Evolutionary conservation across 2,329 filamentous ascomycete genomes (phyloP), one percentile per base, ranked within the genome.

Genomic region (Microcyclosporella mali): DNA sequence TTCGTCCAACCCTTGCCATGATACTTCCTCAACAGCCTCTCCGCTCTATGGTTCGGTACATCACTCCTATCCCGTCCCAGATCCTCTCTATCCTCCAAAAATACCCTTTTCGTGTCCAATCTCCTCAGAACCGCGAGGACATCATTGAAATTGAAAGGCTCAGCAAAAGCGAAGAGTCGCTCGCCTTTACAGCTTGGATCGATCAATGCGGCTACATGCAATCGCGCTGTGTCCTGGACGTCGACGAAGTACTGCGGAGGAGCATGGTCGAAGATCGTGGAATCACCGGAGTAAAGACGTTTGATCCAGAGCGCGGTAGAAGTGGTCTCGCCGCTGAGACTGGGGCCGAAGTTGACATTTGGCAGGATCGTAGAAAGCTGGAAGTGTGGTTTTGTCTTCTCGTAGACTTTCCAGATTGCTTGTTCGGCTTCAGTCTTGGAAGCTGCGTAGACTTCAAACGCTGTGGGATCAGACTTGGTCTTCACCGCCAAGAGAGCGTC

Each of bases 121-220:
- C 9, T 25, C 21, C 21, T 25, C 21, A 25, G 9, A 25, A 25
- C 9, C 4, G 21, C 21, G 6, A 25, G 9, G 21, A 25, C 21
- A 25, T 25, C 21, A 25, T 25, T 25, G 21, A 25, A 25, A 25
- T 25, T 25, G 21, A 25, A 25, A 6, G 30, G 30, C 12, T 32
- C 37, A 4, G 15, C 37, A 35, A 72, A 75, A 1, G 62, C 76
- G 52, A 78, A 76, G 3, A 81, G 53, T 1, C 78, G 68, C 51
- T 79, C 69, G 0, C 65, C 64, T 1, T 59, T 45, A 0, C 77
- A 66, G 1, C 65, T 60, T 0, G 64, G 61, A 15, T 74, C 59
- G 0, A 76, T 62, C 4, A 74, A 57, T 0, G 70, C 75, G 2
- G 71, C 69, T 2, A 78, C 64, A 30, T 79, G 75, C 0, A 81